Percentiles rank a stretch among this genome's conserved stretches.
Evolutionary conservation across 805 yeast species (phyloP).

Genomic region (Ogataea trehalophila): DNA sequence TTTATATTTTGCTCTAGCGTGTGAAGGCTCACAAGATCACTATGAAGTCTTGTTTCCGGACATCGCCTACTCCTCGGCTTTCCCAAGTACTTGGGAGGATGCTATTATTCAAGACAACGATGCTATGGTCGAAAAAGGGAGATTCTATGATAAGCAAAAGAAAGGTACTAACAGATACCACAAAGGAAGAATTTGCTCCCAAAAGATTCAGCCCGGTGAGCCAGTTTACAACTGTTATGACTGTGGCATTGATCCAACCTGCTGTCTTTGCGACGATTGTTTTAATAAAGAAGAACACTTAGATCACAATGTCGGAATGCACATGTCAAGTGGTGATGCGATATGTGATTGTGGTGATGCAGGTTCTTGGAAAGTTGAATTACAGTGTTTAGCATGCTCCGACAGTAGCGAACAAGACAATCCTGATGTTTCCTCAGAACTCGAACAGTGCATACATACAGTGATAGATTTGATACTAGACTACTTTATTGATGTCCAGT

Average conservation of each 20-base stretch:
- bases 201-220: constrained; percentile 54
- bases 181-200: constrained; percentile 63
- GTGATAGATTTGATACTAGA: constrained; percentile 33
- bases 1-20: constrained; percentile 13
- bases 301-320: constrained; percentile 58
- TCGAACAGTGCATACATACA: constrained; percentile 19
- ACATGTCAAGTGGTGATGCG: constrained; percentile 47
- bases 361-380: constrained; percentile 51
- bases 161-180: constrained; percentile 34
- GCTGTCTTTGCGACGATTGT: constrained; percentile 72
- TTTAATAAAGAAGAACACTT: constrained; percentile 65
- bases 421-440: constrained; percentile 16
- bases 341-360: constrained; percentile 74
- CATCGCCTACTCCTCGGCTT: constrained; percentile 8
- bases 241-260: constrained; percentile 74
- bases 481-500: constrained; percentile 37
- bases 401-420: constrained; percentile 4
- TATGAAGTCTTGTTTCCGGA: constrained; percentile 17
- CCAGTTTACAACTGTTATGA: constrained; percentile 69
- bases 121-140: constrained; percentile 11
- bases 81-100: constrained; percentile 24
- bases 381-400: constrained; percentile 42
- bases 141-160: constrained; percentile 18
- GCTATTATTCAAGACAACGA: constrained; percentile 11
- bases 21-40: constrained; percentile 6